A percentile compares a stretch with the other conserved stretches of the same genome.
Conservation (phyloP, 1,284 basidiomycete species). For the Puccinia novopanici region DNA sequence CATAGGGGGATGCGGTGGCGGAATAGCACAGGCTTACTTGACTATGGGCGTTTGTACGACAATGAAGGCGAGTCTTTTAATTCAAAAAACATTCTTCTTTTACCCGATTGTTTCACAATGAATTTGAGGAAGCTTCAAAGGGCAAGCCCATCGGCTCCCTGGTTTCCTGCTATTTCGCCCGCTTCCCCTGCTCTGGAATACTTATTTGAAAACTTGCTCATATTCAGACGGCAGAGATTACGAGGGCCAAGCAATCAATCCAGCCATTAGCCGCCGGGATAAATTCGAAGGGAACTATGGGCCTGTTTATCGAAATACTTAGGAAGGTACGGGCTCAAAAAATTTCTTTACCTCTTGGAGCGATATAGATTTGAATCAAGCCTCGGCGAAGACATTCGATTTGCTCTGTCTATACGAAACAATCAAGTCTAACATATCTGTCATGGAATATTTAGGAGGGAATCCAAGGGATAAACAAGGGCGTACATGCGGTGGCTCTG, state of each 20-base stretch:
- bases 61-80: slow-evolving; percentile 39
- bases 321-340: slow-evolving; percentile 8
- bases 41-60: slow-evolving; percentile 49
- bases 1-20: slow-evolving; percentile 48
- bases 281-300: slow-evolving; percentile 34
- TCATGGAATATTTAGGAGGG: slow-evolving; percentile 32
- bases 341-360: too few relatives aligned
- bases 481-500: slow-evolving; percentile 46
- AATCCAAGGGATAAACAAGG: slow-evolving; percentile 48
- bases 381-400: too few relatives aligned
- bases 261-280: neutral
- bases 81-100: neutral
- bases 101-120: neutral
- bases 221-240: slow-evolving; percentile 49
- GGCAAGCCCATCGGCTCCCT: neutral
- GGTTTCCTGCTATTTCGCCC: neutral
- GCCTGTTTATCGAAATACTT: slow-evolving; percentile 43
- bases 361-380: neutral
- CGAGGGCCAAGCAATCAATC: slow-evolving; percentile 34
- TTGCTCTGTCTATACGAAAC: too few relatives aligned
- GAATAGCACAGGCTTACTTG: slow-evolving; percentile 46
- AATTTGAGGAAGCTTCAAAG: neutral
- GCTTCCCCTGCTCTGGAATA: neutral
- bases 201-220: neutral
- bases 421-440: neutral